Evolutionary conservation across 23 red algal species (phyloP), one percentile per base, ranked within the genome.

Genomic region (Pyropia yezoensis): DNA sequence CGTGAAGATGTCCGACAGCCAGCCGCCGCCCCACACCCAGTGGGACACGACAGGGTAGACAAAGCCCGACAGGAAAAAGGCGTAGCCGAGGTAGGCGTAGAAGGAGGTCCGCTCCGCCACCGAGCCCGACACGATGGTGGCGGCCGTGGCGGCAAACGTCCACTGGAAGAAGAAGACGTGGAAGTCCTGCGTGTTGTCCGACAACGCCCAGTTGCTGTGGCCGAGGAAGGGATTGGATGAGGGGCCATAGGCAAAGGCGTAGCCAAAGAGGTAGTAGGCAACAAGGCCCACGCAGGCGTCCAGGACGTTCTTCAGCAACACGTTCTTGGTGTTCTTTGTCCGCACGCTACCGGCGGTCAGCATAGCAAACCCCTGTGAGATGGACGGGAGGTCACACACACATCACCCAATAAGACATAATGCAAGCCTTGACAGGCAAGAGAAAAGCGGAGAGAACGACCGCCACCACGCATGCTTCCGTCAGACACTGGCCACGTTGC

Each of bases 211-310:
- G 49, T 70, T 39, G 39, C 33, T 25, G 57, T 69, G 59, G n/a
- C 70, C 82, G 59, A 87, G 70, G 59, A 87, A 87, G 1, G 39
- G 51, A 27, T 80, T 70, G 53, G 33, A 57, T 15, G 32, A 1
- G 11, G 57, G 58, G 14, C 58, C 82, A 28, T 65, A 87, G 33
- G 72, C 74, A 51, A 87, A 78, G 0, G 70, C 82, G 18, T 49
- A 87, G 15, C 82, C 82, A 17, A 87, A 75, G 18, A 87, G 34
- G 47, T 70, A 87, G 74, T 78, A 87, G 1, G 82, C 82, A n/a
- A 87, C 59, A n/a, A 32, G 52, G 33, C 82, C 82, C 3, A 77
- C 71, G 34, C 63, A 65, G 19, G 72, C 61, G 60, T 87, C 82
- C 5, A 76, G 60, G 2, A 80, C 15, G 23, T 70, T 69, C 19